Percentiles rank a stretch among this genome's conserved stretches.
Evolutionary conservation across 1,284 basidiomycete genomes (phyloP).

Genomic region (Termitomyces sp.): DNA sequence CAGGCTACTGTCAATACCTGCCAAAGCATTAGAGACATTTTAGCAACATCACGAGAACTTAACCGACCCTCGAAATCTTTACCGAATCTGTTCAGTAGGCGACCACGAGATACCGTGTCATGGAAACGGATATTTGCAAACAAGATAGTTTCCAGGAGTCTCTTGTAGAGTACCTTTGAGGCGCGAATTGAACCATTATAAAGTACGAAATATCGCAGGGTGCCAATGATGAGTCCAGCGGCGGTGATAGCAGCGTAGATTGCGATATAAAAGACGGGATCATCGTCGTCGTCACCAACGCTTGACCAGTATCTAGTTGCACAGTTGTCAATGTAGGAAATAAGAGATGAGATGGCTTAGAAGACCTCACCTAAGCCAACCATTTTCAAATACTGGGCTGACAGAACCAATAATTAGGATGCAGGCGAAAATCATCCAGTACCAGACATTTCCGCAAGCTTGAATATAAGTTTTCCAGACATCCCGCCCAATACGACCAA

Average conservation of each 20-base stretch:
- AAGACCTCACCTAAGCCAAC: slow-evolving; percentile 65
- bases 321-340: slow-evolving; percentile 6
- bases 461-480: slow-evolving; percentile 82
- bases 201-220: slow-evolving; percentile 65
- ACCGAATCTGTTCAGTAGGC: slow-evolving; percentile 85
- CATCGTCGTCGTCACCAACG: slow-evolving; percentile 34
- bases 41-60: background rate
- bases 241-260: slow-evolving; percentile 64
- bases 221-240: slow-evolving; percentile 57
- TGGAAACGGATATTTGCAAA: slow-evolving; percentile 93
- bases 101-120: slow-evolving; percentile 85
- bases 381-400: slow-evolving; percentile 77
- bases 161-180: slow-evolving; percentile 32
- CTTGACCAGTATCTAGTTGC: slow-evolving; percentile 62
- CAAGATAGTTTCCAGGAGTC: slow-evolving; percentile 77
- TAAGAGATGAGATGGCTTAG: slow-evolving; percentile 7
- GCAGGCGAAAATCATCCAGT: slow-evolving; percentile 68
- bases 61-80: slow-evolving; percentile 86
- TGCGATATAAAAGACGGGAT: slow-evolving; percentile 68
- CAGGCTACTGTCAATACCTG: slow-evolving; percentile 80
- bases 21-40: background rate
- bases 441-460: slow-evolving; percentile 61
- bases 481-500: slow-evolving; percentile 72
- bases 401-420: slow-evolving; percentile 62
- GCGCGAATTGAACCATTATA: slow-evolving; percentile 52